Base-by-base conservation (phyloP, 1,284 basidiomycete species). In the Cyathus olla region DNA sequence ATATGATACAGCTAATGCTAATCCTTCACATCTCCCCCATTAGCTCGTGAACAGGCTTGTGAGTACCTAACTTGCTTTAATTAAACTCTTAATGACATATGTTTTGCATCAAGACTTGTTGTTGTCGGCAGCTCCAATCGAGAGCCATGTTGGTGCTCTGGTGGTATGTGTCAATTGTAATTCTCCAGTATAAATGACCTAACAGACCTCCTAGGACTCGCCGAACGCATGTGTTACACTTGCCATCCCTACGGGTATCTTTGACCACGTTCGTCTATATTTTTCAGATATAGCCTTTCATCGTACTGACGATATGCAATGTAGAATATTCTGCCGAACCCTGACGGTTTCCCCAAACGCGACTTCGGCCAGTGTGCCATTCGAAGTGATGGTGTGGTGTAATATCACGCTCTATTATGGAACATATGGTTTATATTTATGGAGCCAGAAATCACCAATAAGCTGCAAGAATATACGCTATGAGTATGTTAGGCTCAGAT, bases 211-310 rank as follows among this genome's bases (percentile, higher is more conserved):
- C 13, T 65, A 89, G 88, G 90, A 93, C 72, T 90, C 89, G 3
- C 92, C 91, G 2, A 94, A 93, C 65, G 91, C 91, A 1, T 93
- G 91, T 67, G 91, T 93, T 2, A 93, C 91, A 0, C 78, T 94
- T 44, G 90, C 85, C 0, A 80, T 93, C 3, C 92, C 91, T 2
- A 81, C 88, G 26, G 90, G 86, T 8, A 93, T 93, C 65, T 94
- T 93, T 67, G 90, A 92, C 56, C 85, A 89, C 69, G 90, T 90
- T 55, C 61, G 85, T 35, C 31, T 13, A 55, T 57, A 11, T 40
- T 22, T 31, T 8, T 54, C n/a, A 11, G 8, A 54, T 21, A 19
- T 17, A 22, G 19, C 51, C 17, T 35, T 53, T 21, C 28, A 21
- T 51, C 49, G 4, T 35, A 21, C 55, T 13, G 22, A 17, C 37